These are phyloP conservation scores for Trifolium subterraneum DNA, from an alignment of 306 rosid species.

Conservation along the genomic window DNA sequence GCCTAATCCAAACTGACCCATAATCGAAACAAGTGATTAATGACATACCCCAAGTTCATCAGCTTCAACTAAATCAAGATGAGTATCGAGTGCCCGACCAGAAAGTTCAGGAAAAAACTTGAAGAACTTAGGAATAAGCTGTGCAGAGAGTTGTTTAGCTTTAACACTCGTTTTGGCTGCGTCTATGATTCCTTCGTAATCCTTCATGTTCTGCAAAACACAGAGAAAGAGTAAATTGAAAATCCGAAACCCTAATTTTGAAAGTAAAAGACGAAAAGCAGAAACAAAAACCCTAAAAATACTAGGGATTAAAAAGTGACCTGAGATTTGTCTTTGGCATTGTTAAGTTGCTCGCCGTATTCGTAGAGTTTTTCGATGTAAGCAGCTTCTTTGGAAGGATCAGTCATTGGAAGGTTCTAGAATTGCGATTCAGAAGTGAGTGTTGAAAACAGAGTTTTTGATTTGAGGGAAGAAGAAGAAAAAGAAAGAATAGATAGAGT, in stretches of 20 bases:
- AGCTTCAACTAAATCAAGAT: conserved; percentile 91
- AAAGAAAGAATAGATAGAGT: not conserved
- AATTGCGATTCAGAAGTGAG: conserved; percentile 33
- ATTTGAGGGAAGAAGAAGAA: not conserved
- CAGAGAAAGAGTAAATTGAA: not conserved
- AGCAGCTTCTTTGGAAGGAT: conserved; percentile 69
- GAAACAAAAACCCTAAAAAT: conserved; percentile 44
- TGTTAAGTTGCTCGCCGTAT: conserved; percentile 91
- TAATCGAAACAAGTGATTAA: not conserved
- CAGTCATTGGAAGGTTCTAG: conserved; percentile 58
- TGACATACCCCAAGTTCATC: conserved; percentile 91
- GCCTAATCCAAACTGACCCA: too few species aligned
- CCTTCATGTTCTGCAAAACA: conserved; percentile 62
- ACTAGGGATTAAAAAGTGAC: conserved; percentile 48
- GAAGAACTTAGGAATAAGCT: conserved; percentile 92
- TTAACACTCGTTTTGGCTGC: conserved; percentile 84
- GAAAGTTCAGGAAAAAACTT: conserved; percentile 89
- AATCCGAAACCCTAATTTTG: conserved; percentile 45
- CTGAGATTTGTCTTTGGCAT: conserved; percentile 89
- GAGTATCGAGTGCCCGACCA: conserved; percentile 73
- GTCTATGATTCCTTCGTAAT: conserved; percentile 87
- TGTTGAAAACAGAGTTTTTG: not conserved
- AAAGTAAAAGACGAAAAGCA: not conserved
- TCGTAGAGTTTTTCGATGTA: conserved; percentile 91
- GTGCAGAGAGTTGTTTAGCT: conserved; percentile 96